Conservation (phyloP, 2,329 filamentous ascomycete species). For the Apiospora malaysiana region DNA sequence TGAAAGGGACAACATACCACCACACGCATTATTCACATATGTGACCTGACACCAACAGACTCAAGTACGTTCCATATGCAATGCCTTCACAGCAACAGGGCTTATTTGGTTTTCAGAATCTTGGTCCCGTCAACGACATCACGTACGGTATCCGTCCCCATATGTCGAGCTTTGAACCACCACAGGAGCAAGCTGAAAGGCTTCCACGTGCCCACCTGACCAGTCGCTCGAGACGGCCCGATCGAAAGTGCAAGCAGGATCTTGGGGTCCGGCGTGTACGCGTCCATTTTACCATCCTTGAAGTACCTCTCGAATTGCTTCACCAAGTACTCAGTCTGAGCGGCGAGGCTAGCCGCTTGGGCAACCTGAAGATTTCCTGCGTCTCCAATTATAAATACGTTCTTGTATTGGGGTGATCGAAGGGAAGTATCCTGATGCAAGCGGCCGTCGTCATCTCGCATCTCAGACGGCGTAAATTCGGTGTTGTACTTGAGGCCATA, state of each 20-base stretch:
- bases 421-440: conserved; percentile 47
- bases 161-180: conserved; percentile 44
- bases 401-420: conserved; percentile 41
- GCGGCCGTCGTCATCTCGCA: conserved; percentile 43
- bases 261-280: conserved; percentile 40
- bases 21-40: neutral
- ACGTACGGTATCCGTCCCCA: conserved; percentile 35
- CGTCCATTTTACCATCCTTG: conserved; percentile 34
- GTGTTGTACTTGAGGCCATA: conserved; percentile 54
- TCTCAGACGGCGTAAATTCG: conserved; percentile 45
- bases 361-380: conserved; percentile 47
- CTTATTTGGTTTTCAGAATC: conserved; percentile 3
- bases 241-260: conserved; percentile 45
- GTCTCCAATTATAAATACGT: conserved; percentile 54
- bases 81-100: neutral
- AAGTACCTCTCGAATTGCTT: conserved; percentile 42
- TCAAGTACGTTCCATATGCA: neutral
- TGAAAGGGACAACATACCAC: neutral
- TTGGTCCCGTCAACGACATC: neutral
- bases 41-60: neutral
- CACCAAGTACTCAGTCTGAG: conserved; percentile 43
- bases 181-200: conserved; percentile 46
- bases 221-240: conserved; percentile 46
- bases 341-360: conserved; percentile 40
- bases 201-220: conserved; percentile 45